Conservation (phyloP, 164 flowering plant genomes). For the Paratinospora sagittata region DNA sequence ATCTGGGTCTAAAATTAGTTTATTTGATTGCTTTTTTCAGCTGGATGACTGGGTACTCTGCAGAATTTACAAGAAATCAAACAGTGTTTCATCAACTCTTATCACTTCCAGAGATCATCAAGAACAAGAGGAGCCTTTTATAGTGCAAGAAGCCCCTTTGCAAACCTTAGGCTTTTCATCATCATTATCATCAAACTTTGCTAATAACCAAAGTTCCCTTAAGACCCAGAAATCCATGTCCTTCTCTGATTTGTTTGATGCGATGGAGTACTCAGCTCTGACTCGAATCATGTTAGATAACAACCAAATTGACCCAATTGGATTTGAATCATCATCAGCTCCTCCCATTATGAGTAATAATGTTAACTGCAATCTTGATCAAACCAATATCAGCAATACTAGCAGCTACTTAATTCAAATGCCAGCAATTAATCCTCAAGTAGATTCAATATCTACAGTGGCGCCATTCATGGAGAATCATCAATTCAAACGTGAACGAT, state of each 20-base stretch:
- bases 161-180: background rate
- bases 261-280: background rate
- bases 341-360: background rate
- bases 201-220: background rate
- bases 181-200: background rate
- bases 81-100: background rate
- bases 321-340: background rate
- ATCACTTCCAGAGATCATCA: background rate
- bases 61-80: background rate
- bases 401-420: background rate
- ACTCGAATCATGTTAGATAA: background rate
- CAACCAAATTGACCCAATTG: background rate
- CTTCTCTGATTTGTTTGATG: background rate
- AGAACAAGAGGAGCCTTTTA: background rate
- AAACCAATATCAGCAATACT: background rate
- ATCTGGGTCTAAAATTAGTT: too few relatives aligned
- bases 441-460: background rate
- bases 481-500: background rate
- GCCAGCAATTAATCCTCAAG: too few relatives aligned
- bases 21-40: background rate
- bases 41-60: background rate
- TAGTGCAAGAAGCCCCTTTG: background rate
- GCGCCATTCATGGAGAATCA: background rate
- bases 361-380: background rate
- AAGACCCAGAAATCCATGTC: background rate